These are phyloP conservation scores for Komagataella kurtzmanii DNA, from an alignment of 805 yeast species.

Conservation along the genomic window DNA sequence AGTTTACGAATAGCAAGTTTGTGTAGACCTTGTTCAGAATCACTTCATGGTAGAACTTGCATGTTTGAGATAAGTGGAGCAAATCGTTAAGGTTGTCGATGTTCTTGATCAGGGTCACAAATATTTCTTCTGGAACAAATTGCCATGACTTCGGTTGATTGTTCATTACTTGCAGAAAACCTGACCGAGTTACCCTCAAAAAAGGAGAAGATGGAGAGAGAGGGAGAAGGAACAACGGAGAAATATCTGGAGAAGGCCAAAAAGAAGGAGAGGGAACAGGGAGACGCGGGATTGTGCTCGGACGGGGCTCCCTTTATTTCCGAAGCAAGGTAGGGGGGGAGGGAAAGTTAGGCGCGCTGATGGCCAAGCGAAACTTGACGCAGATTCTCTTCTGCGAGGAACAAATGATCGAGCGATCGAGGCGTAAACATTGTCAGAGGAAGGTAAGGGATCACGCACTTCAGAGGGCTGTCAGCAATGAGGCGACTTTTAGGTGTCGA, in stretches of 20 bases:
- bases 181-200: not conserved
- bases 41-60: not conserved
- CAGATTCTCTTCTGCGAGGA: too few relatives aligned
- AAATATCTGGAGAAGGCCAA: not conserved
- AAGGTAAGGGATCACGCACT: too few relatives aligned
- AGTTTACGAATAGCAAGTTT: not conserved
- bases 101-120: not conserved
- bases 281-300: not conserved
- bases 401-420: too few relatives aligned
- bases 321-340: too few relatives aligned
- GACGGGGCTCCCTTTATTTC: too few relatives aligned
- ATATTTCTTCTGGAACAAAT: not conserved
- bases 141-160: not conserved
- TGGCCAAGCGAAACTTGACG: too few relatives aligned
- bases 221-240: not conserved
- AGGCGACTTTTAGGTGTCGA: not conserved
- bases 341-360: too few relatives aligned
- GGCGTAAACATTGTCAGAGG: too few relatives aligned
- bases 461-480: not conserved
- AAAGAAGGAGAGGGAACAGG: not conserved
- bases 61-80: not conserved
- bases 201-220: not conserved
- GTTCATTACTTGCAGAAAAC: not conserved
- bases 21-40: not conserved
- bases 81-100: not conserved